Evolutionary conservation across 257 asterid species (phyloP), one percentile per base, ranked within the genome.

Genomic region (Eustoma russellianum): DNA sequence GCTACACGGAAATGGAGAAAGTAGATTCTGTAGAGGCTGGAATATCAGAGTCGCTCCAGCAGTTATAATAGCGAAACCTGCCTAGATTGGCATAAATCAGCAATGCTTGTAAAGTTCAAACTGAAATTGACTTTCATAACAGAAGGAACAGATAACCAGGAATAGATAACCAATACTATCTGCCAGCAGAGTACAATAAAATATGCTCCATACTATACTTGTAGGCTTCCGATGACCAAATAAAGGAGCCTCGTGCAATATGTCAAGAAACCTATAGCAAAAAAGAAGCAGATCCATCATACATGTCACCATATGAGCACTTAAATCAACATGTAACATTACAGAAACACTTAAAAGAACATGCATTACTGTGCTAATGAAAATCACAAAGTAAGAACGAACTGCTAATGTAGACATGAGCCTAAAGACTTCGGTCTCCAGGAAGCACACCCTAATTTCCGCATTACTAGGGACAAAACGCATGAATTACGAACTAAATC

Each of bases 161-260:
- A 30, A 19, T 33, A 46, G 13, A 10, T 50, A 41, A 51, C 52
- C 56, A 66, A 47, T 48, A 41, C 65, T 63, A 76, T 97, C 77
- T 85, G 86, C 97, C 95, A 91, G 67, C 63, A 91, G 41, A 48
- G 87, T 61, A 71, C 94, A 82, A 66, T 87, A 91, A 61, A 88
- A 71, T 68, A 87, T 59, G 62, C 98, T 85, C 69, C 93, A 94
- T 55, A 79, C 14, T 18, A 85, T 66, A 68, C 80, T 72, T 17
- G 97, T 79, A 30, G 90, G 88, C 83, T 81, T 88, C 72, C 97
- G 82, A 51, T 85, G 95, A 62, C 98, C 95, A 69, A 76, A 87
- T 68, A 92, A 74, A 62, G 98, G 97, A 71, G 95, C 95, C 66
- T 85, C 98, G 60, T 88, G 95, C 64, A 81, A 77, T 64, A 92